Conservation (phyloP, 257 asterid genomes). For the Nicotiana tomentosiformis region DNA sequence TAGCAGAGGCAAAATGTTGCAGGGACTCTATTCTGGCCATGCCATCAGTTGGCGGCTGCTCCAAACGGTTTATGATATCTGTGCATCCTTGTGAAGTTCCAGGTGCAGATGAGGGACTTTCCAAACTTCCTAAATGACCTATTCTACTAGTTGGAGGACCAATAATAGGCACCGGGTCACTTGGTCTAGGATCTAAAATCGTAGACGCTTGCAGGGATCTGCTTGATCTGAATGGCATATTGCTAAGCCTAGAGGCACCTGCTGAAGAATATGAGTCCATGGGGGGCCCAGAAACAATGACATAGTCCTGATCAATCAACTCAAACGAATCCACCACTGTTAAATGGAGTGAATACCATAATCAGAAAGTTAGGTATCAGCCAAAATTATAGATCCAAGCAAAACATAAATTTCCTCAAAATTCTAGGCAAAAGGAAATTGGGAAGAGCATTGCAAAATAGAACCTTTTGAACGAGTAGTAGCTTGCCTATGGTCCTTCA, state of each 20-base stretch:
- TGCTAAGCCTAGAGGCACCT: constrained; percentile 37
- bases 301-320: constrained; percentile 76
- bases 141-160: constrained; percentile 34
- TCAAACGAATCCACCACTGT: constrained; percentile 63
- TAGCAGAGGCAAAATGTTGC: constrained; percentile 55
- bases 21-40: constrained; percentile 67
- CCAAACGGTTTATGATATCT: constrained; percentile 38
- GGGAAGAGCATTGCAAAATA: constrained; percentile 2
- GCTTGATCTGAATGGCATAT: constrained; percentile 42
- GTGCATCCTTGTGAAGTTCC: constrained; percentile 56
- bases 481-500: constrained; percentile 29
- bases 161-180: constrained; percentile 55
- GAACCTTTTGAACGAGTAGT: constrained; percentile 51
- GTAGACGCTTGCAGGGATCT: constrained; percentile 37
- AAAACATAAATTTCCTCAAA: neutral
- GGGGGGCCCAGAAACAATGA: constrained; percentile 68
- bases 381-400: constrained; percentile 5
- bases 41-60: constrained; percentile 62
- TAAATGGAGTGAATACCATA: constrained; percentile 22
- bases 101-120: constrained; percentile 53
- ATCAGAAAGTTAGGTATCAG: neutral
- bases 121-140: constrained; percentile 36
- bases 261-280: constrained; percentile 57
- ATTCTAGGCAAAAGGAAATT: neutral
- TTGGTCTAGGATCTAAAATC: constrained; percentile 31